Percentiles rank a stretch among this genome's conserved stretches.
Conservation (phyloP, 2,329 filamentous ascomycete genomes). For the Colletotrichum limetticola region DNA sequence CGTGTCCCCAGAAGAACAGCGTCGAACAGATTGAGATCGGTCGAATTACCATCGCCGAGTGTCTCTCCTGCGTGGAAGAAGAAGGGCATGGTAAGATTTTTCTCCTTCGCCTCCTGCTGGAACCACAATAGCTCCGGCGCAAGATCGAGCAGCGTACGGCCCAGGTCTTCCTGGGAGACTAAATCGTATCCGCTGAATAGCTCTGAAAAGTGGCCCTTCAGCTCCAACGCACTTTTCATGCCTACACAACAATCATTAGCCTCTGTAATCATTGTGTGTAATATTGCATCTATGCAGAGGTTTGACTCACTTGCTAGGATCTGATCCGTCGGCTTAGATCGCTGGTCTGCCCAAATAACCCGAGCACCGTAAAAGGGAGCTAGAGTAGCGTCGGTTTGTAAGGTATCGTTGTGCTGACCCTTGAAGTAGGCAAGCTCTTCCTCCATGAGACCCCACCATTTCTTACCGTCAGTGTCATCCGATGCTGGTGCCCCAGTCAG, state of each 20-base stretch:
- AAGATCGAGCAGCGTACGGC: background rate
- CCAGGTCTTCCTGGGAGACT: background rate
- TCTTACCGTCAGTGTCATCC: background rate
- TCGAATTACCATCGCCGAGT: background rate
- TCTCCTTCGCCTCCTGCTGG: background rate
- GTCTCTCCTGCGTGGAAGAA: background rate
- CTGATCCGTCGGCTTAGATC: background rate
- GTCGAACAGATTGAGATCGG: background rate
- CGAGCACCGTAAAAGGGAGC: background rate
- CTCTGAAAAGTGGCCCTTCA: background rate
- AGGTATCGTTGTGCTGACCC: background rate
- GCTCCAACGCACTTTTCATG: background rate
- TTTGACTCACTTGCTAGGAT: background rate
- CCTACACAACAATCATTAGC: background rate
- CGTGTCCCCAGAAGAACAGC: background rate
- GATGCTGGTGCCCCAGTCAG: background rate
- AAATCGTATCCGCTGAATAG: background rate
- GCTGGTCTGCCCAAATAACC: background rate
- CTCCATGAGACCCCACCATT: background rate
- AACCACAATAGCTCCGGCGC: background rate
- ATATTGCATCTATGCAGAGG: background rate
- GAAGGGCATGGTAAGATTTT: background rate
- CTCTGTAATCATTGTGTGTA: background rate
- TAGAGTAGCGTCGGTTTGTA: background rate
- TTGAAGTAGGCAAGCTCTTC: background rate